These are phyloP conservation scores for Fusarium sp. DNA, from an alignment of 2,329 filamentous ascomycete genomes.

Conservation along the genomic window DNA sequence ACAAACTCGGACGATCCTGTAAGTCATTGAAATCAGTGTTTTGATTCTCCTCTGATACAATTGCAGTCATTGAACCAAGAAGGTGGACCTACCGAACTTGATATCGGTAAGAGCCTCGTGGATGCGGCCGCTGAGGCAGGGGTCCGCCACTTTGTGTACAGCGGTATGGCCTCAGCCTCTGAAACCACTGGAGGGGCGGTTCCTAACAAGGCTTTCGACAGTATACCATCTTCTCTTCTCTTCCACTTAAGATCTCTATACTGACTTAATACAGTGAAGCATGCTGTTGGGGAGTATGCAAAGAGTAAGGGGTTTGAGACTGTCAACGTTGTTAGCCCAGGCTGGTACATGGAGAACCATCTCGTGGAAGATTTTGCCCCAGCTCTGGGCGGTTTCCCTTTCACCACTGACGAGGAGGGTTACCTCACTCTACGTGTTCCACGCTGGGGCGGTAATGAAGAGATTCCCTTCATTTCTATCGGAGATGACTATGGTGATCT, in stretches of 20 bases:
- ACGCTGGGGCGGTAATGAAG: conserved; percentile 48
- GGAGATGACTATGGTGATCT: conserved; percentile 55
- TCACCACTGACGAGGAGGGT: conserved; percentile 46
- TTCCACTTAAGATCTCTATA: fast-evolving
- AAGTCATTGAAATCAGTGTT: neutral
- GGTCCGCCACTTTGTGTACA: conserved; percentile 49
- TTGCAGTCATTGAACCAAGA: conserved; percentile 36
- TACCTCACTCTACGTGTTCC: conserved; percentile 48
- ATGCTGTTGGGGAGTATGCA: conserved; percentile 50
- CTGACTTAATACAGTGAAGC: conserved; percentile 45
- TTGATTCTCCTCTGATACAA: neutral
- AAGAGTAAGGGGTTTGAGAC: conserved; percentile 46
- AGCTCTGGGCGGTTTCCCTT: conserved; percentile 53
- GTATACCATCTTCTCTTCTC: conserved; percentile 32
- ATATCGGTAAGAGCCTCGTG: conserved; percentile 47
- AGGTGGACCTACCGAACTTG: conserved; percentile 44
- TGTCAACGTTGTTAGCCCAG: conserved; percentile 47
- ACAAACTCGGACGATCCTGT: conserved; percentile 46
- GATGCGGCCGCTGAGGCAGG: conserved; percentile 46
- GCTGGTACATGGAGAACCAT: conserved; percentile 56
- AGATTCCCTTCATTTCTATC: conserved; percentile 51
- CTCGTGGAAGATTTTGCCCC: conserved; percentile 45
- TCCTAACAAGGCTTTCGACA: conserved; percentile 45
- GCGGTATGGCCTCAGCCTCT: conserved; percentile 45
- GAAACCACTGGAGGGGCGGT: conserved; percentile 46